Base-by-base conservation (phyloP, 768 basidiomycete genomes). In the Lepiota venenata region DNA sequence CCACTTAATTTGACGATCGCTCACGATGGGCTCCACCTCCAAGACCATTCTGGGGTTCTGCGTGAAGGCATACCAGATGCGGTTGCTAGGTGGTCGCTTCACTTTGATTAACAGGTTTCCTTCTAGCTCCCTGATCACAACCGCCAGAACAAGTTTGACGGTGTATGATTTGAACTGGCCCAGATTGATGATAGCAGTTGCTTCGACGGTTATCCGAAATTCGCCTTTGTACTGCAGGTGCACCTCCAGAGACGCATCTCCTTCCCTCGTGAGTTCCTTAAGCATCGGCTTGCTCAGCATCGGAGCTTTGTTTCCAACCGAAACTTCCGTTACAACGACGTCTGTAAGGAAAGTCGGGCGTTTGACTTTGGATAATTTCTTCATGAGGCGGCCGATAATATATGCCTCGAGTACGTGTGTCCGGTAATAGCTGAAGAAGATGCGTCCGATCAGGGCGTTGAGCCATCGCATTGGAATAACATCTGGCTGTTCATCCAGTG, bases 381-480 rank as follows among this genome's bases (percentile, higher is more conserved):
- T 92, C 88, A 96, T 97, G 50, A 98, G 76, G 36, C 88, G 82
- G 38, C 80, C 79, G 59, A 96, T 89, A 71, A 98, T 92, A 64
- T 85, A 87, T 21, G 83, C 75, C 66, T 98, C 96, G 51, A 98
- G 75, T 25, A 72, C 73, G 48, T 87, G 80, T 0, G 95, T 99
- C 51, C 83, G 83, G 72, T 97, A 96, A 65, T 90, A 84, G 60
- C 88, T 88, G 72, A 96, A 91, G 75, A 98, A 98, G 11, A 98
- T 64, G 16, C 97, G 87, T 2, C 95, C 97, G 56, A 98, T 71
- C 51, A 98, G 73, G 0, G 93, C 97, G 64, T 99, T 99, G 45
- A 98, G 74, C 97, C 97, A 99, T 3, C 96, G 87, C 83, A 94
- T 93, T 2, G 94, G 95, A 55, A 98, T 94, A 57, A 94, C 88